Conservation (phyloP, 805 yeast species). For the Candida patagonica region DNA sequence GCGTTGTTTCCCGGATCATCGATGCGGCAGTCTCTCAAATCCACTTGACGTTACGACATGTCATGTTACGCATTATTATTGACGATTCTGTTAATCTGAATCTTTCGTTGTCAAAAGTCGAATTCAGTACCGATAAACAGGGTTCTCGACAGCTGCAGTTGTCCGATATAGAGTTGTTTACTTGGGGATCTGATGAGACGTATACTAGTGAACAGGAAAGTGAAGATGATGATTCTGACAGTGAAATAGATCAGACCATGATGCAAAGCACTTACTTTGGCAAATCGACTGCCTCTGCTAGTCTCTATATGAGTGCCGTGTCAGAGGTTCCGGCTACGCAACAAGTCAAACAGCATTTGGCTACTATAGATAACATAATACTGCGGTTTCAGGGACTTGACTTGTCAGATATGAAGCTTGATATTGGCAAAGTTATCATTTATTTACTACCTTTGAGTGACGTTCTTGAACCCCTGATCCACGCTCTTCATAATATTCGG, state of each 20-base stretch:
- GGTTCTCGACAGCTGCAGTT: conserved; percentile 4
- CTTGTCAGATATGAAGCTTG: conserved; percentile 21
- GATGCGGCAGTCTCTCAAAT: conserved; percentile 31
- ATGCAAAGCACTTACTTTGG: conserved; percentile 51
- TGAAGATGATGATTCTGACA: background rate
- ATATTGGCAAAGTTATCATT: conserved; percentile 5
- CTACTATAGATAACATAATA: background rate
- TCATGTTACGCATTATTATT: conserved; percentile 13
- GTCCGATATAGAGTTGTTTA: conserved; percentile 5
- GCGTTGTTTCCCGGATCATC: conserved; percentile 27
- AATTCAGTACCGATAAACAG: conserved; percentile 6
- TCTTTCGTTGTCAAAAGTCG: background rate
- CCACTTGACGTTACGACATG: conserved; percentile 14
- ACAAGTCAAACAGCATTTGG: background rate
- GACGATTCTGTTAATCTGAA: conserved; percentile 15
- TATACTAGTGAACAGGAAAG: background rate
- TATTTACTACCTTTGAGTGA: background rate
- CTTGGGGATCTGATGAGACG: conserved; percentile 2
- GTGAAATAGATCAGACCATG: conserved; percentile 4
- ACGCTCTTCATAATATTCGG: background rate
- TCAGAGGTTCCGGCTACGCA: conserved; percentile 25
- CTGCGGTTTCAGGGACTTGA: conserved; percentile 20
- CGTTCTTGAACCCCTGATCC: background rate
- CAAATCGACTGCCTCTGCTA: conserved; percentile 50
- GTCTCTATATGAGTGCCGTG: conserved; percentile 76